A percentile compares a stretch with the other conserved stretches of the same genome.
phyloP scores from a whole-genome alignment of 2,329 filamentous ascomycete genomes.

The Rachicladosporium sp. region DNA sequence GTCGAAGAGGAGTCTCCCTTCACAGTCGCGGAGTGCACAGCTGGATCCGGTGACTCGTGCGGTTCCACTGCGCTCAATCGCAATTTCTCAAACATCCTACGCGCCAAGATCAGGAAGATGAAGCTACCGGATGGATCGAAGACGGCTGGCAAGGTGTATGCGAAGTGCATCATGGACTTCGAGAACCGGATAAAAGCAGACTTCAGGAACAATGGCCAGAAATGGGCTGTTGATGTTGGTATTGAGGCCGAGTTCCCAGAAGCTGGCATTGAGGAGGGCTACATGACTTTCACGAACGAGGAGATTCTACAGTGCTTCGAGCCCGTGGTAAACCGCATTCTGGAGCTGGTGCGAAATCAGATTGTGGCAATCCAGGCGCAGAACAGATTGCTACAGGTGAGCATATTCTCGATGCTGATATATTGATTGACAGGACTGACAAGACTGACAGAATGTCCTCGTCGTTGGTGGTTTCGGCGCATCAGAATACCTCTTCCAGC shows the following conservation, averaged over 20 bases:
- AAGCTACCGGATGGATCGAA: slow-evolving; percentile 90
- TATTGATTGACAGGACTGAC: slow-evolving; percentile 15
- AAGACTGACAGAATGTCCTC: slow-evolving; percentile 57
- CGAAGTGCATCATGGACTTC: slow-evolving; percentile 99
- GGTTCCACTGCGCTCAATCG: slow-evolving; percentile 96
- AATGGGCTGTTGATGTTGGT: slow-evolving; percentile 94
- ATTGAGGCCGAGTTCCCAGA: slow-evolving; percentile 98
- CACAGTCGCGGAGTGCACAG: slow-evolving; percentile 92
- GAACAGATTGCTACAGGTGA: slow-evolving; percentile 73
- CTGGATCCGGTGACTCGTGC: slow-evolving; percentile 92
- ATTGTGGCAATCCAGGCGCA: slow-evolving; percentile 98
- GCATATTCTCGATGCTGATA: slow-evolving; percentile 9
- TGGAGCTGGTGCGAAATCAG: slow-evolving; percentile 92
- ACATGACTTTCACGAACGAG: slow-evolving; percentile 99
- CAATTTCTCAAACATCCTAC: slow-evolving; percentile 95
- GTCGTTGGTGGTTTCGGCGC: slow-evolving; percentile 97
- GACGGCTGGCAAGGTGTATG: slow-evolving; percentile 95
- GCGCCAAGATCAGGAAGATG: slow-evolving; percentile 98
- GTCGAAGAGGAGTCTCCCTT: slow-evolving; percentile 97
- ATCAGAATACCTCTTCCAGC: slow-evolving; percentile 97
- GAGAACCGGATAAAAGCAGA: slow-evolving; percentile 99
- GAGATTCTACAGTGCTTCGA: slow-evolving; percentile 98
- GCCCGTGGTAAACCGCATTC: slow-evolving; percentile 90
- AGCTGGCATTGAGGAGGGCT: slow-evolving; percentile 94
- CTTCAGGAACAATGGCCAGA: slow-evolving; percentile 97